These are phyloP conservation scores for Erodium chrysanthum DNA, from an alignment of 441 rosid genomes.

Conservation along the genomic window DNA sequence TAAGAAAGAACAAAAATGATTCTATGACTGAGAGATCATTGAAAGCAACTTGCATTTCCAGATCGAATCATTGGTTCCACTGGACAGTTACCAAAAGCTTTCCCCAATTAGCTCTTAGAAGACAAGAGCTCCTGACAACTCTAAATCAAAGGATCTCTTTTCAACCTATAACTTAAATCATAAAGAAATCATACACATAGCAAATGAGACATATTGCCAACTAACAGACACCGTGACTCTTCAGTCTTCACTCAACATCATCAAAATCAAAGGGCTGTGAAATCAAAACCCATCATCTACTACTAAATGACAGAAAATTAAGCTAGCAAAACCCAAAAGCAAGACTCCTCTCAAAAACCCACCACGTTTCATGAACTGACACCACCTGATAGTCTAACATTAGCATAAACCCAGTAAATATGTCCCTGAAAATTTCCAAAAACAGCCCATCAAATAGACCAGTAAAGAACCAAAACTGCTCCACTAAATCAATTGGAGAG, in stretches of 20 bases:
- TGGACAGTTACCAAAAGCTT: neutral
- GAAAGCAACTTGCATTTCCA: neutral
- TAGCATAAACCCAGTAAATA: neutral
- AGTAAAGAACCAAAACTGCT: neutral
- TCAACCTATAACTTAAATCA: no score
- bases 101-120: neutral
- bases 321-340: no score
- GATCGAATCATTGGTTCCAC: no score
- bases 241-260: neutral
- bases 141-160: neutral
- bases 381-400: neutral
- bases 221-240: neutral
- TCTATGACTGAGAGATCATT: neutral
- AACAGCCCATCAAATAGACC: neutral
- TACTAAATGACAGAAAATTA: neutral
- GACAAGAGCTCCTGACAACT: neutral
- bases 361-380: neutral
- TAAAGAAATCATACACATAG: neutral
- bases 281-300: neutral
- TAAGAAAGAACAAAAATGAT: neutral
- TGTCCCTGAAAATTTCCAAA: neutral
- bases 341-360: neutral
- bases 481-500: neutral
- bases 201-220: neutral
- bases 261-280: neutral